These are phyloP conservation scores for Pseudogymnoascus sp. DNA, from an alignment of 2,329 filamentous ascomycete genomes.

Conservation along the genomic window DNA sequence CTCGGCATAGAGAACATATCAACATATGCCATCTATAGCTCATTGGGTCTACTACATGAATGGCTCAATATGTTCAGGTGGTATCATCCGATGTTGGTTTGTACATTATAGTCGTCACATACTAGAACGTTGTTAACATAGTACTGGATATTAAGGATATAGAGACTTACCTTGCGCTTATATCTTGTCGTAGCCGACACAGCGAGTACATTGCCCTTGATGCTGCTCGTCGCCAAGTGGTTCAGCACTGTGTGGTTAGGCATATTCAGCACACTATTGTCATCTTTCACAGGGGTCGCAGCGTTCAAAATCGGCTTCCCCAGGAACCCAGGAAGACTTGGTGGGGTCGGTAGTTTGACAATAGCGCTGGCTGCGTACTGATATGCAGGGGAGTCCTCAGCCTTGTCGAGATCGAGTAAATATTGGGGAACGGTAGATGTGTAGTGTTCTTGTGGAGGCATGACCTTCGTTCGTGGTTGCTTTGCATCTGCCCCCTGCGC, in stretches of 20 bases:
- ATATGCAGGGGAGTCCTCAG: conserved; percentile 69
- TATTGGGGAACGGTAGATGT: conserved; percentile 73
- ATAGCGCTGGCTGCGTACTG: conserved; percentile 68
- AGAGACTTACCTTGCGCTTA: conserved; percentile 69
- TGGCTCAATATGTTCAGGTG: conserved; percentile 5
- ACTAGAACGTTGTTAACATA: conserved; percentile 45
- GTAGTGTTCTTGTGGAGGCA: conserved; percentile 53
- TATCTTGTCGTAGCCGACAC: conserved; percentile 97
- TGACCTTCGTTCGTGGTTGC: conserved; percentile 47
- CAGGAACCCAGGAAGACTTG: conserved; percentile 80
- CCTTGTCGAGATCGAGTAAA: conserved; percentile 75
- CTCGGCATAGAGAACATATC: not conserved
- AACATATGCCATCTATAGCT: conserved; percentile 5
- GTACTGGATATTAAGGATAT: not conserved
- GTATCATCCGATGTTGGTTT: conserved; percentile 61
- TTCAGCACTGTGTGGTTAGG: conserved; percentile 97
- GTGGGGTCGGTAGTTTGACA: conserved; percentile 73
- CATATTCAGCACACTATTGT: conserved; percentile 93
- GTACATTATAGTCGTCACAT: conserved; percentile 95
- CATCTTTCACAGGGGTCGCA: conserved; percentile 87
- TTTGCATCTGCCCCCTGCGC: conserved; percentile 37
- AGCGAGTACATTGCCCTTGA: conserved; percentile 91
- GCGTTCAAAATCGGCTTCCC: conserved; percentile 93
- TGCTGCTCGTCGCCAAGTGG: conserved; percentile 93
- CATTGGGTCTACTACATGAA: not conserved